These are phyloP conservation scores for Mycosphaerella arachidis DNA, from an alignment of 2,329 filamentous ascomycete species.

Conservation along the genomic window DNA sequence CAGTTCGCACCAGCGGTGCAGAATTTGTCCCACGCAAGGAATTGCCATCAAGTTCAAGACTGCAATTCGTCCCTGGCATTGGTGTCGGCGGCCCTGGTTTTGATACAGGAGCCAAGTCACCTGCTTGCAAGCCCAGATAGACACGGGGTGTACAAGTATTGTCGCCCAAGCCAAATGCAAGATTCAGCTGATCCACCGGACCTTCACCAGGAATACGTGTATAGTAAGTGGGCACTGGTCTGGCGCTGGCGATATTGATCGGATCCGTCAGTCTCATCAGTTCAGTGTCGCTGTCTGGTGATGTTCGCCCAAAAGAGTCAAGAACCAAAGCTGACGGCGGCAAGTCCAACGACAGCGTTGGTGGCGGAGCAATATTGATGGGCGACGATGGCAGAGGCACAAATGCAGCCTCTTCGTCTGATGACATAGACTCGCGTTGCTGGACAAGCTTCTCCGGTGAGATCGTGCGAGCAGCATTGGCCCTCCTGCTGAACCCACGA, in stretches of 20 bases:
- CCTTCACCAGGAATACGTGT: constrained; percentile 11
- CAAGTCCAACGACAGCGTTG: constrained; percentile 25
- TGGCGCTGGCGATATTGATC: constrained; percentile 1
- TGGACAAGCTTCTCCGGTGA: constrained; percentile 5
- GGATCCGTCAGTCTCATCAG: constrained; percentile 12
- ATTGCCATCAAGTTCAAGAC: constrained; percentile 22
- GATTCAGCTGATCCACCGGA: background rate
- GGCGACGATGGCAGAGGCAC: constrained; percentile 26
- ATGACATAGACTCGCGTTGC: constrained; percentile 3
- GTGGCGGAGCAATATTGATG: constrained; percentile 22
- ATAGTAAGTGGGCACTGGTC: constrained; percentile 11
- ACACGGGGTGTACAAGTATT: constrained; percentile 2
- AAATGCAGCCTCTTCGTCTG: constrained; percentile 11
- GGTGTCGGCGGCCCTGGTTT: constrained; percentile 16
- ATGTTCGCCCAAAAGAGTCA: constrained; percentile 9
- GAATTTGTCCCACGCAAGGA: background rate
- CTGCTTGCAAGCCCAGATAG: constrained; percentile 6
- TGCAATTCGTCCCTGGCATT: constrained; percentile 18
- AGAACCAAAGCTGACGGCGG: constrained; percentile 19
- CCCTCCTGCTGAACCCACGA: constrained; percentile 16
- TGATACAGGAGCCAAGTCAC: constrained; percentile 12
- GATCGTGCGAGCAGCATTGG: background rate
- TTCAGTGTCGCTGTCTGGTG: constrained; percentile 6
- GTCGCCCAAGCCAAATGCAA: background rate
- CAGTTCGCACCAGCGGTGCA: background rate